Evolutionary conservation across 1,139 yeast genomes (phyloP), one percentile per base, ranked within the genome.

Genomic region (Debaryomyces singareniensis): DNA sequence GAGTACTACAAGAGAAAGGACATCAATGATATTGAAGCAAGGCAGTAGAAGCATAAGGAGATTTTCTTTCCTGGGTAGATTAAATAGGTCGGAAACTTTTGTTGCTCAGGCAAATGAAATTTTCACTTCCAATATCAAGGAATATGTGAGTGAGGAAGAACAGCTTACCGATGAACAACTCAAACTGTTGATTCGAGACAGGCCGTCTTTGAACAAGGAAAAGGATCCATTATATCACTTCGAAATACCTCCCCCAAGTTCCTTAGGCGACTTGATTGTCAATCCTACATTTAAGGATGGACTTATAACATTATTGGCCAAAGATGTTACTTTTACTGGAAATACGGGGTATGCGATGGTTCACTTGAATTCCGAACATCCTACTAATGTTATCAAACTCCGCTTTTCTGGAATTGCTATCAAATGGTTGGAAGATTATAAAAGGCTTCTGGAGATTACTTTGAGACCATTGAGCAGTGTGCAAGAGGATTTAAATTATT

Each of bases 121-220:
- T 15, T 62, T 64, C 34, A 41, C 52, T 4, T 59, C 69, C 7
- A 60, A 61, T 29, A 57, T 58, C 20, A 46, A 51, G 6, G 40
- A 40, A 16, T 54, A 52, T 34, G 34, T 48, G n/a, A 57, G 58
- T 36, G 65, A 61, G 16, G 47, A 53, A 26, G 67, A 60, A 35
- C 53, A 45, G 28, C 39, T 58, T 27, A 47, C 61, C 3, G 45
- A 52, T 2, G 58, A 51, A 33, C 52, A 61, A 29, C 53, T 58
- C 32, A 40, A 35, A 13, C 60, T 55, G 3, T 62, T 67, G 7
- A 55, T 65, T 7, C 71, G 70, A 2, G 61, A 61, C n/a, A 30
- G 15, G 3, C 25, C 22, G 6, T 9, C 9, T 10, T 5, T 10
- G n/a, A 23, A 15, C 5, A 29, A 43, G 16, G 35, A 39, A 2